These are phyloP conservation scores for Fusarium multiceps DNA, from an alignment of 2,329 filamentous ascomycete genomes.

Conservation along the genomic window DNA sequence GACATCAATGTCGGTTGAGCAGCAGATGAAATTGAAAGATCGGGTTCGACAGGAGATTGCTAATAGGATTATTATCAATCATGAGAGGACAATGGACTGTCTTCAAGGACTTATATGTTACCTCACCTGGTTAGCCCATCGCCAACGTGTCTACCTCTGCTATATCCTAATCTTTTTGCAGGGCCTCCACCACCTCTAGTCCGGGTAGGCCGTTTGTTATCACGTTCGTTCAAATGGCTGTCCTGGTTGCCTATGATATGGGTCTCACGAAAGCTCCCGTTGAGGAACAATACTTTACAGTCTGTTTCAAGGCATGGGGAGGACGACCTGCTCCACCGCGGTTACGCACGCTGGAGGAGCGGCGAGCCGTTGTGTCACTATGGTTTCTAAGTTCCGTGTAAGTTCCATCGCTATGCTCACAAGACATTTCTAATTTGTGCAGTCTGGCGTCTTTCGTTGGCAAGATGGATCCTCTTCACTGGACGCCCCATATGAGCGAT, in stretches of 20 bases:
- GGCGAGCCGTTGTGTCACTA: slow-evolving; percentile 60
- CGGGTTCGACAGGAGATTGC: slow-evolving; percentile 58
- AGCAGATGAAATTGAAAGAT: slow-evolving; percentile 55
- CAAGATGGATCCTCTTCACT: slow-evolving; percentile 63
- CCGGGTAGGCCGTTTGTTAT: slow-evolving; percentile 58
- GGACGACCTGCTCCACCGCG: slow-evolving; percentile 44
- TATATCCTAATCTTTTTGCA: slow-evolving; percentile 33
- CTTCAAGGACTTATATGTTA: slow-evolving; percentile 62
- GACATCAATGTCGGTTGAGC: slow-evolving; percentile 55
- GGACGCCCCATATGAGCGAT: slow-evolving; percentile 70
- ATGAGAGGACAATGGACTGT: slow-evolving; percentile 64
- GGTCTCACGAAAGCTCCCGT: slow-evolving; percentile 55
- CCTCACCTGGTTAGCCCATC: slow-evolving; percentile 56
- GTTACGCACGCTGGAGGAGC: slow-evolving; percentile 60
- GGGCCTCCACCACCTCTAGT: slow-evolving; percentile 54
- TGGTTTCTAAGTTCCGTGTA: slow-evolving; percentile 57
- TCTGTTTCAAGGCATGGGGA: slow-evolving; percentile 53
- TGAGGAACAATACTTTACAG: slow-evolving; percentile 52
- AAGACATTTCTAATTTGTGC: slow-evolving; percentile 10
- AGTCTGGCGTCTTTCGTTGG: slow-evolving; percentile 56
- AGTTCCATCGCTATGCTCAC: slow-evolving; percentile 2
- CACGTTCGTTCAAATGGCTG: slow-evolving; percentile 57
- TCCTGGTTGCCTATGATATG: slow-evolving; percentile 59
- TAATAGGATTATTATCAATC: slow-evolving; percentile 58
- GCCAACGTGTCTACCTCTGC: too few species aligned